Base-by-base conservation (phyloP, 140 eudicot species). In the Flaveria floridana region DNA sequence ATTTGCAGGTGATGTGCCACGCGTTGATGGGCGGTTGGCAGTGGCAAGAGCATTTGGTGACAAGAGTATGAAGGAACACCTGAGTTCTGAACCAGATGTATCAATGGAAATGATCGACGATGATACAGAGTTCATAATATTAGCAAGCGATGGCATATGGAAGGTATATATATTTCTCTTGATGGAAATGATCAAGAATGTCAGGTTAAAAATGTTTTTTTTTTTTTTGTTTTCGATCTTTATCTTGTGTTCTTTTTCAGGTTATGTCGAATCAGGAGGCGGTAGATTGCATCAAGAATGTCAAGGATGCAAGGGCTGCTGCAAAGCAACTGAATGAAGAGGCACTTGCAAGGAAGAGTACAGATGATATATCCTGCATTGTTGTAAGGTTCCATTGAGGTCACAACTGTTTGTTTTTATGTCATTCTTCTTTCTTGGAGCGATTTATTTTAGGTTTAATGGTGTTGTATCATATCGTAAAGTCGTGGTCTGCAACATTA, bases 31-130 rank as follows among this genome's bases (percentile, higher is more conserved):
- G 37, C 99, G 91, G 77, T 81, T 94, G 66, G 99, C 99, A 1
- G 99, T 94, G 55, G 99, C 99, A 11, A 81, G 99, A 76, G 99
- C 97, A 12, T 94, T 94, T 74, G 99, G 99, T 19, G 99, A 94
- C 83, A 89, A 94, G 85, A 94, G 92, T 81, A 78, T 94, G 82
- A 94, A 94, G 90, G 84, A 84, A 37, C 99, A 94, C 78, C 85
- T 94, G 53, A 94, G 95, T 80, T 94, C 99, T 14, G 97, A 94
- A 78, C 99, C 99, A 0, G 94, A 91, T 80, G 82, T 88, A 26
- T 55, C 71, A 1, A 70, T 81, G 71, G 87, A 82, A 84, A 72
- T 44, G 19, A 87, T 91, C 68, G 95, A 88, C 73, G 89, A 78
- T 58, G 85, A 84, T 67, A 73, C 82, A 6, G 96, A 91, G 57